Conservation (phyloP, 805 yeast genomes). For the Lipomyces spencermartinsiae region DNA sequence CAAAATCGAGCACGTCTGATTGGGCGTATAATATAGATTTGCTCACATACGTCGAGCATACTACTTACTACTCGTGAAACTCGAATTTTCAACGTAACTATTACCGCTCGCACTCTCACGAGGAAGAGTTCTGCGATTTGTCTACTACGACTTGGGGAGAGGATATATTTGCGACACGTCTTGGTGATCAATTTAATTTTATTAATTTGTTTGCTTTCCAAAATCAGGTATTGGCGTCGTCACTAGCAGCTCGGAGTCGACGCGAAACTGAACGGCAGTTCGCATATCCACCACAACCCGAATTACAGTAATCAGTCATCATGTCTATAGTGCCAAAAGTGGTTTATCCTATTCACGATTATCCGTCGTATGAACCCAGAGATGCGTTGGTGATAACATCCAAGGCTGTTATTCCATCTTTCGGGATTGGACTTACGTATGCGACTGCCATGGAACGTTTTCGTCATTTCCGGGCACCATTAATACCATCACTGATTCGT, state of each 20-base stretch:
- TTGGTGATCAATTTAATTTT: too few species aligned
- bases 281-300: not conserved
- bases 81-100: not conserved
- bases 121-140: too few species aligned
- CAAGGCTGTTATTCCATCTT: slow-evolving; percentile 41
- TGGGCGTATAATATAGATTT: not conserved
- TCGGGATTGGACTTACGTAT: slow-evolving; percentile 14
- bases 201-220: too few species aligned
- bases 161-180: too few species aligned
- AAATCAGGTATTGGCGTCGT: too few species aligned
- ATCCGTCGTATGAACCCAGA: slow-evolving; percentile 59
- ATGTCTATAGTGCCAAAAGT: slow-evolving; percentile 37
- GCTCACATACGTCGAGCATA: not conserved
- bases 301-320: slow-evolving; percentile 10
- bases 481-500: slow-evolving; percentile 15
- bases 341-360: slow-evolving; percentile 44
- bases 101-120: too few species aligned
- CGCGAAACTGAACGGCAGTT: too few species aligned
- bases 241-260: too few species aligned
- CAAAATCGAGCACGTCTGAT: slow-evolving; percentile 19
- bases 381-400: slow-evolving; percentile 60
- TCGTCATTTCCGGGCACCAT: slow-evolving; percentile 4
- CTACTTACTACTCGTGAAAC: not conserved
- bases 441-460: slow-evolving; percentile 30
- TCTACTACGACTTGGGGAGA: too few species aligned